A percentile compares a stretch with the other conserved stretches of the same genome.
Conservation (phyloP, 805 yeast genomes). For the Kazachstania taianensis region DNA sequence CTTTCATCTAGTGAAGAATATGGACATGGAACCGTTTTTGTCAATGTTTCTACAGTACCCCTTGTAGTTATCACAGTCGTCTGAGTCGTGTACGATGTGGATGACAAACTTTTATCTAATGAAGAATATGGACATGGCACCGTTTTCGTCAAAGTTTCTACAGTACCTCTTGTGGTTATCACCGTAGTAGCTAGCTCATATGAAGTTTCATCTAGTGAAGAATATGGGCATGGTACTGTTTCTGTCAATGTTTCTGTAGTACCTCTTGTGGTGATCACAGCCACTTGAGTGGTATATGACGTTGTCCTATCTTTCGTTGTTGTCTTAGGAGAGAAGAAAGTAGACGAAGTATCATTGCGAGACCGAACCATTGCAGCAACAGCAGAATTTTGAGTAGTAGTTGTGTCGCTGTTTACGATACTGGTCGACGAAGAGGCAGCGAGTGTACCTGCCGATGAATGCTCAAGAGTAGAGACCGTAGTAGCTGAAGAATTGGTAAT, state of each 20-base stretch:
- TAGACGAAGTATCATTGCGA: too few relatives aligned
- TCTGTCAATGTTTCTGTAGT: neutral
- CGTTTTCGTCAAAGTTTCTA: neutral
- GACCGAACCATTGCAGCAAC: too few relatives aligned
- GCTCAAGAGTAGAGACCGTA: too few relatives aligned
- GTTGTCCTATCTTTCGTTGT: neutral
- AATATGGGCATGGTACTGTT: neutral
- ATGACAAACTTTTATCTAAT: too few relatives aligned
- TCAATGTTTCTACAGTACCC: neutral
- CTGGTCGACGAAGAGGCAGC: too few relatives aligned
- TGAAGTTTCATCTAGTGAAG: neutral
- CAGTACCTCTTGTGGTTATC: neutral
- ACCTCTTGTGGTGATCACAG: neutral
- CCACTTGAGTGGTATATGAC: neutral
- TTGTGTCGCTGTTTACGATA: too few relatives aligned
- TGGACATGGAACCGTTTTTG: neutral
- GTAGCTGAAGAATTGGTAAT: too few relatives aligned
- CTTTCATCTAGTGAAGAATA: neutral
- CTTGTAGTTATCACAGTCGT: neutral
- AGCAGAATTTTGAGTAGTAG: too few relatives aligned
- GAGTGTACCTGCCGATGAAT: too few relatives aligned
- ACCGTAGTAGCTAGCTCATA: neutral
- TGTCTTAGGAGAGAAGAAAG: too few relatives aligned
- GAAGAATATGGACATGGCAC: neutral
- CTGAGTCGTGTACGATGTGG: neutral